phyloP scores from a whole-genome alignment of 768 basidiomycete genomes.

The Tephrocybe sp. region DNA sequence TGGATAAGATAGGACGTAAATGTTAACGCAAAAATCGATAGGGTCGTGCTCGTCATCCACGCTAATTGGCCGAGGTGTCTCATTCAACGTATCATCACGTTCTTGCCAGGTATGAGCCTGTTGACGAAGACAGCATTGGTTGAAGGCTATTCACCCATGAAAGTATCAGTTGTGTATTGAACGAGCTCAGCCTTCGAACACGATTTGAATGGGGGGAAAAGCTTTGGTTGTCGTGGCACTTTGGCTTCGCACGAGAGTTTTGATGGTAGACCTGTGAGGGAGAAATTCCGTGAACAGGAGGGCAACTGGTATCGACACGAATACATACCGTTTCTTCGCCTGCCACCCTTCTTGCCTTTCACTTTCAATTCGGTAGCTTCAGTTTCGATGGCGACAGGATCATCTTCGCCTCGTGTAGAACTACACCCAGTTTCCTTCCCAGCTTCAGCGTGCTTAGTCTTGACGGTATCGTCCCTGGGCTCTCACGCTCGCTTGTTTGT shows the following conservation, averaged over 20 bases:
- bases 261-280: neutral
- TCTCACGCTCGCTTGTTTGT: slow-evolving; percentile 10
- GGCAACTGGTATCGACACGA: neutral
- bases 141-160: too few species aligned
- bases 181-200: too few species aligned
- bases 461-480: neutral
- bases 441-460: slow-evolving; percentile 2
- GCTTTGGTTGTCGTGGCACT: neutral
- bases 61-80: slow-evolving; percentile 18
- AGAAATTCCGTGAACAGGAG: neutral
- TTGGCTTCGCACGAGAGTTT: neutral
- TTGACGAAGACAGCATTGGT: neutral
- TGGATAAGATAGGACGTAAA: too few species aligned
- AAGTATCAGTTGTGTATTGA: too few species aligned
- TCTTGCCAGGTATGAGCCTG: slow-evolving; percentile 17
- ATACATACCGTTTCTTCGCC: slow-evolving; percentile 5
- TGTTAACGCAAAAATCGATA: slow-evolving; percentile 8
- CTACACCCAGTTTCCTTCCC: neutral
- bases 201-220: neutral
- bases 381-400: neutral
- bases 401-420: neutral
- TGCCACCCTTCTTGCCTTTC: neutral
- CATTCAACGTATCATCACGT: slow-evolving; percentile 18
- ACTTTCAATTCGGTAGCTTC: neutral
- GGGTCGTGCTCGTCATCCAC: slow-evolving; percentile 11